Conservation (phyloP, 1,284 basidiomycete species). For the Thecaphora thlaspeos region DNA sequence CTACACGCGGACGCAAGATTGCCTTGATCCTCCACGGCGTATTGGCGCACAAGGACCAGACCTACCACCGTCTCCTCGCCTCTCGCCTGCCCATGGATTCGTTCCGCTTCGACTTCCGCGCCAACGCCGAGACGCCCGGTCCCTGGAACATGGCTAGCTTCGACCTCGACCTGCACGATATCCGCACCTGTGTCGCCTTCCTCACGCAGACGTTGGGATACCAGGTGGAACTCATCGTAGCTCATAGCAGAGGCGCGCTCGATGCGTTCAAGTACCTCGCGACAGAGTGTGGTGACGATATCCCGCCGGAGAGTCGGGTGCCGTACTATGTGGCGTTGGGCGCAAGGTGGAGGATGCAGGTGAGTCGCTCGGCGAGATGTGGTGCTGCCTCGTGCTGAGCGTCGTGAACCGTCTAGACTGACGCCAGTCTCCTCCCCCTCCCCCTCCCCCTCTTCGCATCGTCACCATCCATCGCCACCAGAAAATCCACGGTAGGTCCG, state of each 20-base stretch:
- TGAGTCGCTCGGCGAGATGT: constrained; percentile 62
- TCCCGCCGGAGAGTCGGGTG: constrained; percentile 10
- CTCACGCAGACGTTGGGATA: constrained; percentile 23
- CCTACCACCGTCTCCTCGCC: constrained; percentile 74
- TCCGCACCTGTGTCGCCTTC: constrained; percentile 20
- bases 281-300: constrained; percentile 21
- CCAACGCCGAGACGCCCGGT: constrained; percentile 28
- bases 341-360: constrained; percentile 36
- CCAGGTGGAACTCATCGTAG: constrained; percentile 20
- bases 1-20: constrained; percentile 24
- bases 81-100: constrained; percentile 70
- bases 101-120: constrained; percentile 77
- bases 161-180: constrained; percentile 31
- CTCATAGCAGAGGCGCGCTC: constrained; percentile 22
- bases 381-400: too few species aligned
- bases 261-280: constrained; percentile 30
- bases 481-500: too few species aligned
- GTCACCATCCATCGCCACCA: constrained; percentile 22
- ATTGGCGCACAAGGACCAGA: constrained; percentile 64
- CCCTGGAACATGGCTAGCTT: constrained; percentile 26
- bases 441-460: too few species aligned
- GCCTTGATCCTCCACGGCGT: constrained; percentile 49
- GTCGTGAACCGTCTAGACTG: too few species aligned
- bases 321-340: constrained; percentile 64
- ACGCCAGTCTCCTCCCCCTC: too few species aligned